Base-by-base conservation (phyloP, 1,284 basidiomycete species). In the Moniliella sp. region DNA sequence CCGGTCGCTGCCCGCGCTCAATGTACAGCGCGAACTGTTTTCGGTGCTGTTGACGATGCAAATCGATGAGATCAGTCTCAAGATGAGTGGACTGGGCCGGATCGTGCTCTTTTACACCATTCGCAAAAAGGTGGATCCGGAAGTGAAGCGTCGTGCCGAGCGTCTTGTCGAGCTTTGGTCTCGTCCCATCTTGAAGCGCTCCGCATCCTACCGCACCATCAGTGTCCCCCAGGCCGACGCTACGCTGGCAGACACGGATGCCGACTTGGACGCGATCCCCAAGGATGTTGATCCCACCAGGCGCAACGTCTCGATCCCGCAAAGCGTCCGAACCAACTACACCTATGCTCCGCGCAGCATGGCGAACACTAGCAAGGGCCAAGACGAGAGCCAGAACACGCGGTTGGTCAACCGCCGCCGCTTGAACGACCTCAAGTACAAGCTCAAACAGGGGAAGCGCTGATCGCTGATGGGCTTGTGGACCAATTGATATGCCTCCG, bases 81-180 rank as follows among this genome's bases (percentile, higher is more conserved):
- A 88, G 61, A 82, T 88, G 61, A 80, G 78, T 3, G 74, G 75
- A 0, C 69, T 99, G 4, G 88, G 88, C n/a, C 76, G 77, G 37
- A 71, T 97, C 42, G 69, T 97, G 12, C 67, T 93, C 12, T 94
- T 97, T 64, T 97, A 97, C 69, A 88, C 81, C 17, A 81, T 86
- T 57, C 78, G 75, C 67, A 61, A 62, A 21, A 76, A 82, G 31
- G 84, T 88, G 28, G 77, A 78, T 5, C 70, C 78, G 0, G 71
- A 75, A 31, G 77, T 97, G 38, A 66, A 67, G 23, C 74, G 81
- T 32, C 72, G 73, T 33, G 88, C 91, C 8, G 73, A 78, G 46
- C 25, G 18, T 15, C 34, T n/a, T 2, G 12, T 34, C 48, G 51
- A 59, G 25, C 37, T 45, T 15, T 59, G 57, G 57, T 52, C 55